phyloP scores from a whole-genome alignment of 75 land plant genomes.

The Selaginella moellendorffii region DNA sequence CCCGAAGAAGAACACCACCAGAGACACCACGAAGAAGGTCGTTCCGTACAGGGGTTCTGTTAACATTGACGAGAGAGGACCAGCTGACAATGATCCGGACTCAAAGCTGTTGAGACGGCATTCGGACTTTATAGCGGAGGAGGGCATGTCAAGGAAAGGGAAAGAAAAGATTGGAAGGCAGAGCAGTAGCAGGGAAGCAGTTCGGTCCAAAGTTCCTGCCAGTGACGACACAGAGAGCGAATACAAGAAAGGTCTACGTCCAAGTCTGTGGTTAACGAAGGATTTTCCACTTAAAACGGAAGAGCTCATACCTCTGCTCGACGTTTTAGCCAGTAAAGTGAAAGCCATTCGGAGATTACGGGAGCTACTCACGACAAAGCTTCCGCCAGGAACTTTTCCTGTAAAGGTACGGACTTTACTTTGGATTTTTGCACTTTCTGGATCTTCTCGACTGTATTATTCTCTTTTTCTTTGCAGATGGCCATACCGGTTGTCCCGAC shows the following conservation, averaged over 20 bases:
- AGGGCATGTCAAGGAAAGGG: not conserved
- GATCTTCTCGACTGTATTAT: not conserved
- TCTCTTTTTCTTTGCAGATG: constrained; percentile 28
- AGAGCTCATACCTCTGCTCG: not conserved
- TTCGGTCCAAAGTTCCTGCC: not conserved
- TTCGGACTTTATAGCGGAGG: constrained; percentile 7
- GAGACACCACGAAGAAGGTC: constrained; percentile 9
- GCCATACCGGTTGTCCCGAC: constrained; percentile 77
- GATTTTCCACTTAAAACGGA: constrained; percentile 4
- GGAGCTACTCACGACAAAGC: constrained; percentile 8
- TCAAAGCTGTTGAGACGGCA: not conserved
- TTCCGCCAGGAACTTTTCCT: constrained; percentile 9
- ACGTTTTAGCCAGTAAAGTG: constrained; percentile 2
- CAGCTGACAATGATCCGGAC: not conserved
- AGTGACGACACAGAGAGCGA: not conserved
- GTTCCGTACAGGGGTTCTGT: constrained; percentile 19
- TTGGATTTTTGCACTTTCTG: not conserved
- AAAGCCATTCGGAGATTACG: not conserved
- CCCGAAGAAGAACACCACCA: constrained; percentile 5
- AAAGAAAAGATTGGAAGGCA: constrained; percentile 3
- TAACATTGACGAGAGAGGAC: constrained; percentile 34
- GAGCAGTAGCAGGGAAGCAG: constrained; percentile 6
- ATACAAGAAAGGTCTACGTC: not conserved
- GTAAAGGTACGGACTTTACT: not conserved
- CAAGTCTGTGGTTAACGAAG: constrained; percentile 1